Evolutionary conservation across 2,329 filamentous ascomycete genomes (phyloP), one percentile per base, ranked within the genome.

Genomic region (Periconia digitata): DNA sequence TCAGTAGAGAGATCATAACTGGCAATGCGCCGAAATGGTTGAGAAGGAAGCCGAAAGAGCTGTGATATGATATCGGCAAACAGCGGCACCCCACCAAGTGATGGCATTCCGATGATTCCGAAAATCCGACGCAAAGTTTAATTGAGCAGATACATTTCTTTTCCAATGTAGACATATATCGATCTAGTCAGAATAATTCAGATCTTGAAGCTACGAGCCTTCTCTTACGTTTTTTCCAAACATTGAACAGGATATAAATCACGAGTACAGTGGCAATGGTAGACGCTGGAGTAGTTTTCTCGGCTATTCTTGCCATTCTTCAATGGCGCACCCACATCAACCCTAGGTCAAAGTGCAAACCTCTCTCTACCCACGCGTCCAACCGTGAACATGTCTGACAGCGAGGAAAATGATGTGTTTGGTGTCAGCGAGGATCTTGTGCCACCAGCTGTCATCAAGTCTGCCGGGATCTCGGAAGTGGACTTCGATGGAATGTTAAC

Each of bases 401-500:
- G 50, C 46, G 63, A 67, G 48, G 59, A 63, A n/a, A 61, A 60
- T 50, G 55, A 62, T 39, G 50, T 68, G 6, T 71, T 75, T 44
- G 64, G 56, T 20, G 69, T 85, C 47, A 78, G 77, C 54, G 76
- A 81, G 59, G 80, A 82, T 17, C 72, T 85, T 17, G 77, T 86
- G 20, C 76, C 79, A 2, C 74, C 76, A 12, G 79, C 78, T 18
- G 70, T 73, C 38, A 74, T 76, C 57, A 83, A 83, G 58, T 44
- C 73, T 27, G 77, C 82, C 15, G 73, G 73, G 2, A 78, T 78
- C n/a, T 79, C 76, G 3, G 65, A 64, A 20, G 67, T 84, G 16
- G 76, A 80, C 29, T 94, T 97, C 64, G 86, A 88, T 54, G 87
- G 89, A 34, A 80, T 94, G 44, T 79, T 96, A 27, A 72, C 78